Evolutionary conservation across 805 yeast species (phyloP).

Genomic region (Yamadazyma philogaea): DNA sequence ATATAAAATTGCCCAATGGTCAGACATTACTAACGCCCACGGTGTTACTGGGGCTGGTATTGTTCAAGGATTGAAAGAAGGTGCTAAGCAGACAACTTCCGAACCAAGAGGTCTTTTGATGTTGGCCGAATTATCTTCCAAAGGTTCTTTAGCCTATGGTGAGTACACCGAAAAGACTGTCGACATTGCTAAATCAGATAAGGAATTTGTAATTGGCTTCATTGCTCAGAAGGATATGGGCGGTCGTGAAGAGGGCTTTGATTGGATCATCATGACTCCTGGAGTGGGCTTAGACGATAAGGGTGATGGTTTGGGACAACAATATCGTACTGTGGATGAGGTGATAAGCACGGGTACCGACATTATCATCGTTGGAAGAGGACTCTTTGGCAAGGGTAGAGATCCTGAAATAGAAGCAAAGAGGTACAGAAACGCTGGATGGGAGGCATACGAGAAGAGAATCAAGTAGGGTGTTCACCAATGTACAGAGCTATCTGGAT

Average conservation of each 20-base stretch:
- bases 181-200: conserved; percentile 83
- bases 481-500: too few relatives aligned
- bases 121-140: conserved; percentile 93
- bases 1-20: conserved; percentile 86
- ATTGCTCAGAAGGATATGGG: conserved; percentile 92
- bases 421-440: conserved; percentile 89
- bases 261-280: conserved; percentile 96
- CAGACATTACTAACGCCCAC: conserved; percentile 96
- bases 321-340: conserved; percentile 86
- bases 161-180: conserved; percentile 85
- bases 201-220: conserved; percentile 91
- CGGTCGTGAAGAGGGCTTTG: conserved; percentile 78
- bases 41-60: conserved; percentile 96
- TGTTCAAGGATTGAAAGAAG: conserved; percentile 82
- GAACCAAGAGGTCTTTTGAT: conserved; percentile 89
- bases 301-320: conserved; percentile 95
- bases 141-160: conserved; percentile 91
- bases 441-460: conserved; percentile 73
- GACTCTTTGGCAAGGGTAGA: conserved; percentile 90
- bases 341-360: conserved; percentile 88
- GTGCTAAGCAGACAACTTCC: conserved; percentile 61
- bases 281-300: conserved; percentile 98
- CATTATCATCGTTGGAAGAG: conserved; percentile 97
- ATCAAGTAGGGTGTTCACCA: too few relatives aligned
- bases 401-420: conserved; percentile 85